A percentile compares a stretch with the other conserved stretches of the same genome.
phyloP scores from a whole-genome alignment of 2,329 filamentous ascomycete species.

The Orbilia brochopaga region DNA sequence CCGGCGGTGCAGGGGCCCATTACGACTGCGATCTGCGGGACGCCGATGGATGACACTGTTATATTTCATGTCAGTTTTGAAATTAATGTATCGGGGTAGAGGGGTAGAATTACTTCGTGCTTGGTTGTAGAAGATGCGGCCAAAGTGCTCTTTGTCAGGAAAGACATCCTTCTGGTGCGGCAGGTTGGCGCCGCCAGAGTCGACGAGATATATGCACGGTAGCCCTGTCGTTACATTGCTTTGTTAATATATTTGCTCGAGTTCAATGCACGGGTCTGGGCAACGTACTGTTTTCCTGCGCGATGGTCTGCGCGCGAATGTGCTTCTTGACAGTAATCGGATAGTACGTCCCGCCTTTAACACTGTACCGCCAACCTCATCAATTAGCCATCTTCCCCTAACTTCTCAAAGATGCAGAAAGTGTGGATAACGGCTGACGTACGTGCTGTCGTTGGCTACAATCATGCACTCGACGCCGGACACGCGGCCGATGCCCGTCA shows the following conservation, averaged over 20 bases:
- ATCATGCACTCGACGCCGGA: conserved; percentile 91
- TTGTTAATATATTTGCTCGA: conserved; percentile 3
- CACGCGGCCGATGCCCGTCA: conserved; percentile 88
- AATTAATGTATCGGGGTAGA: not conserved
- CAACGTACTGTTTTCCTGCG: conserved; percentile 77
- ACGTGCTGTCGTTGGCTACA: conserved; percentile 90
- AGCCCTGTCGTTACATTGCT: conserved; percentile 57
- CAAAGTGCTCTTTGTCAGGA: conserved; percentile 92
- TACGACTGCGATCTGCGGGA: conserved; percentile 91
- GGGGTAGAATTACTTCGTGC: conserved; percentile 66
- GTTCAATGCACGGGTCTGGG: not conserved
- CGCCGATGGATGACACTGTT: conserved; percentile 76
- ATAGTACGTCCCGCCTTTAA: conserved; percentile 97
- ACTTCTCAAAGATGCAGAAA: not conserved
- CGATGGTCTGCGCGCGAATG: conserved; percentile 86
- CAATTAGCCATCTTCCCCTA: not conserved
- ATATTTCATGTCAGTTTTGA: not conserved
- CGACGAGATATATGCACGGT: conserved; percentile 91
- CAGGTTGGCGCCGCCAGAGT: conserved; percentile 92
- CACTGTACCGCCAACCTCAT: conserved; percentile 57
- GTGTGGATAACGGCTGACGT: conserved; percentile 53
- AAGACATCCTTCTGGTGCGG: conserved; percentile 96
- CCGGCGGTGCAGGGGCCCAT: conserved; percentile 93
- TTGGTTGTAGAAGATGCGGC: conserved; percentile 98
- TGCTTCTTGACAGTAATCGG: conserved; percentile 98